Evolutionary conservation across 805 yeast species (phyloP), one percentile per base, ranked within the genome.

Genomic region (Nakazawaea anatomiae): DNA sequence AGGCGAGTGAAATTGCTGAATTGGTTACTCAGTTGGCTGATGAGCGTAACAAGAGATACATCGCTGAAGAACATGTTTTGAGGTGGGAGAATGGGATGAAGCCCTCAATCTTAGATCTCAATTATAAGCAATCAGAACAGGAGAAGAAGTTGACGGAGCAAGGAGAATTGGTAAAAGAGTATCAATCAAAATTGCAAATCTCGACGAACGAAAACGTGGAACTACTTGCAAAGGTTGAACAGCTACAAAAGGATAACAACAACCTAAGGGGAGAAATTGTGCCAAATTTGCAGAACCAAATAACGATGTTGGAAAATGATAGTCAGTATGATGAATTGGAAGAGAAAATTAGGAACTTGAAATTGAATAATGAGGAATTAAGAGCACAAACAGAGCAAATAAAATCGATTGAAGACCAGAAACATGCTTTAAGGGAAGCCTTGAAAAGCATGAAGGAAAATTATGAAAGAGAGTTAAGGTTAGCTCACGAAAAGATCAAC

Each of bases 51-150:
- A 75, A 80, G 51, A 67, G 95, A 48, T 82, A 77, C 56, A 78
- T 84, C 31, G 83, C 89, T 31, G 94, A 87, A 58, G 91, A 85
- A 55, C 83, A 84, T 56, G 78, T 83, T 0, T 60, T 85, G 35
- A 63, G 82, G 38, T 62, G 73, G 54, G 87, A 82, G 55, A 70
- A 76, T 56, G 80, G 82, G 9, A 66, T 69, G 47, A 62, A 71
- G 31, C 83, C 87, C 31, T 73, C 80, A 47, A 68, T 81, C 14
- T 68, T 82, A 32, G 82, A 82, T 48, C 61, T 84, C 53, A 74
- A 77, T 36, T 77, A 79, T 57, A 81, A 80, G 52, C 79, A 81
- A 53, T 74, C 82, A 4, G 78, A 75, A 47, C 58, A 85, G 52
- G 74, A 72, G 58, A 64, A 73, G 39, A 75, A 74, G 52, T 58